A percentile compares a stretch with the other conserved stretches of the same genome.
These are phyloP conservation scores for Fusarium pseudonygamai DNA, from an alignment of 2,329 filamentous ascomycete species.

Conservation along the genomic window DNA sequence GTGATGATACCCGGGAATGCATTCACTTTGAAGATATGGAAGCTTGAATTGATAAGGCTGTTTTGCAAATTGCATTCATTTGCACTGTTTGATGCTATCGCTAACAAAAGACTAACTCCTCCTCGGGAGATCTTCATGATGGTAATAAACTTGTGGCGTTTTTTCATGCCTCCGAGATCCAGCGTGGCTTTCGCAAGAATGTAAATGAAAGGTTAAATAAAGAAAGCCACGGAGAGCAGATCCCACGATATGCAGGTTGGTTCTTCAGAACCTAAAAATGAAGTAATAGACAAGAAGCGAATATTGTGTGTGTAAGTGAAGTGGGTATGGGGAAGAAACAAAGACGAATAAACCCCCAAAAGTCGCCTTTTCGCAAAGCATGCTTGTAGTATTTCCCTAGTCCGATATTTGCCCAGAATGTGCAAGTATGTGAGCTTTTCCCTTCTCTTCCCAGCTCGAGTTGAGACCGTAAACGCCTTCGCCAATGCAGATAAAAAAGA, in stretches of 20 bases:
- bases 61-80: conserved; percentile 17
- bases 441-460: conserved; percentile 9
- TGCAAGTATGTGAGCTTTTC: neutral
- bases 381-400: neutral
- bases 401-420: conserved; percentile 5
- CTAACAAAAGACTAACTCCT: conserved; percentile 7
- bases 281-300: conserved; percentile 12
- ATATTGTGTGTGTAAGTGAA: conserved; percentile 8
- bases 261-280: conserved; percentile 4
- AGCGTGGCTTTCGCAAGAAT: conserved; percentile 29
- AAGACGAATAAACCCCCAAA: neutral
- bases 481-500: conserved; percentile 29
- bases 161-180: conserved; percentile 10
- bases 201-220: conserved; percentile 27
- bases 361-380: conserved; percentile 19
- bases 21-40: neutral
- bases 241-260: conserved; percentile 19
- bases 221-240: conserved; percentile 13
- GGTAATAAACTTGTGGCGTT: conserved; percentile 19
- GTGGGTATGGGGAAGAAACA: conserved; percentile 12
- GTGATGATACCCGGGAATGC: conserved; percentile 5
- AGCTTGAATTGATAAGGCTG: neutral
- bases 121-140: conserved; percentile 23
- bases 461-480: conserved; percentile 30
- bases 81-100: conserved; percentile 26